Evolutionary conservation across 2,329 filamentous ascomycete genomes (phyloP), one percentile per base, ranked within the genome.

Genomic region (Rhynchosporium secalis): DNA sequence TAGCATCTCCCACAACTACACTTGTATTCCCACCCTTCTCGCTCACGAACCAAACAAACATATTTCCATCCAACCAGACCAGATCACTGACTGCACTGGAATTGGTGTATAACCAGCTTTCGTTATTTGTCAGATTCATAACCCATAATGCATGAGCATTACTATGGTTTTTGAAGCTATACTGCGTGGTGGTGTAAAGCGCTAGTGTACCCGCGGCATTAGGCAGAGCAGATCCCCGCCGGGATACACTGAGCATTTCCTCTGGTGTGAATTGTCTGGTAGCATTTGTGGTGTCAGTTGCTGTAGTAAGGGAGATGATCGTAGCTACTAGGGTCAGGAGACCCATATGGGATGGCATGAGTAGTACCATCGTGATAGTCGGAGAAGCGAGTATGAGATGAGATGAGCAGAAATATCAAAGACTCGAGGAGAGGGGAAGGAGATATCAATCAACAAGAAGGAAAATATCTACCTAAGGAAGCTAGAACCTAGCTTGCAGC

Each of bases 91-190:
- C 63, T 6, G 66, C 61, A 36, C 69, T 71, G 2, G 68, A 68
- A 41, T 70, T 71, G 45, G 65, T 71, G 28, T 65, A 66, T 10
- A 69, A 52, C 45, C 56, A 63, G 5, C 61, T 63, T n/a, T 58
- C 56, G 9, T 66, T 66, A 47, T 61, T 67, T 2, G 81, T 77
- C 61, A 92, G 79, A 68, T 92, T 85, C 56, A 96, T 78, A 38
- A 92, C 76, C 9, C 86, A 84, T 66, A 88, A 86, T 76, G 91
- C 87, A 67, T 80, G 81, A 5, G 80, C 83, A 71, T 86, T 87
- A 56, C 80, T 79, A 73, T 95, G 91, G 0, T 84, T 62, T 1
- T 88, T 81, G 74, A 96, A 96, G 7, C 86, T 92, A 74, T 96
- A 96, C 1, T 86, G 85, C 0, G 88, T 89, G n/a, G 86, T 83